Evolutionary conservation across 2,329 filamentous ascomycete genomes (phyloP).

Genomic region (Trichoderma guizhouense): DNA sequence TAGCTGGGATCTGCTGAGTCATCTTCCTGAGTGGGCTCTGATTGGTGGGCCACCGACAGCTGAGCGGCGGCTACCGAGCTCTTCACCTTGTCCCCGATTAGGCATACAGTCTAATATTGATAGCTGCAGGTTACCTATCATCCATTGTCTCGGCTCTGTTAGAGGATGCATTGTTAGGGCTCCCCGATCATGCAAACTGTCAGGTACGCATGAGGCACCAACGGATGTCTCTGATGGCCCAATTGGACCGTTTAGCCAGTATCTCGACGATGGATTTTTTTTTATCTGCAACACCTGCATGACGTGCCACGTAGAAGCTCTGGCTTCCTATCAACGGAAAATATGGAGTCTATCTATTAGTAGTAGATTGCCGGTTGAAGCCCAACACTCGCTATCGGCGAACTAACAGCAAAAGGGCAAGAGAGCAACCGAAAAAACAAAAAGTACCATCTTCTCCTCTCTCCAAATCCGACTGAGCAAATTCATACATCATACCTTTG

Average conservation of each 20-base stretch:
- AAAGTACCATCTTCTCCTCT: background rate
- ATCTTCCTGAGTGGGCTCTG: background rate
- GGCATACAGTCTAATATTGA: background rate
- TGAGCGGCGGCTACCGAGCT: background rate
- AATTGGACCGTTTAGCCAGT: background rate
- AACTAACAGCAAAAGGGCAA: background rate
- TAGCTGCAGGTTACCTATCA: background rate
- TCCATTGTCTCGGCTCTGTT: background rate
- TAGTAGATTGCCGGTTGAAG: background rate
- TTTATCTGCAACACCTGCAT: background rate
- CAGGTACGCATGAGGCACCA: slow-evolving; percentile 8
- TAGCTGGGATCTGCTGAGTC: slow-evolving; percentile 18
- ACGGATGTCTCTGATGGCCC: background rate
- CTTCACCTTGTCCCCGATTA: slow-evolving; percentile 1
- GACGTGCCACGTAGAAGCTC: slow-evolving; percentile 3
- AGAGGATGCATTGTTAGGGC: slow-evolving; percentile 2
- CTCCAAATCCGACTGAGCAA: background rate
- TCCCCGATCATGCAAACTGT: background rate
- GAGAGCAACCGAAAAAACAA: background rate
- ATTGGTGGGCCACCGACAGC: slow-evolving; percentile 11
- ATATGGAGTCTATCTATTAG: background rate
- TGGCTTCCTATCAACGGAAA: background rate
- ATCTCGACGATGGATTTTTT: background rate
- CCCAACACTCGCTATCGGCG: background rate
- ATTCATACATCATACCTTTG: background rate